Evolutionary conservation across 2,329 filamentous ascomycete genomes (phyloP), one percentile per base, ranked within the genome.

Genomic region (Diaporthe citrichinensis): DNA sequence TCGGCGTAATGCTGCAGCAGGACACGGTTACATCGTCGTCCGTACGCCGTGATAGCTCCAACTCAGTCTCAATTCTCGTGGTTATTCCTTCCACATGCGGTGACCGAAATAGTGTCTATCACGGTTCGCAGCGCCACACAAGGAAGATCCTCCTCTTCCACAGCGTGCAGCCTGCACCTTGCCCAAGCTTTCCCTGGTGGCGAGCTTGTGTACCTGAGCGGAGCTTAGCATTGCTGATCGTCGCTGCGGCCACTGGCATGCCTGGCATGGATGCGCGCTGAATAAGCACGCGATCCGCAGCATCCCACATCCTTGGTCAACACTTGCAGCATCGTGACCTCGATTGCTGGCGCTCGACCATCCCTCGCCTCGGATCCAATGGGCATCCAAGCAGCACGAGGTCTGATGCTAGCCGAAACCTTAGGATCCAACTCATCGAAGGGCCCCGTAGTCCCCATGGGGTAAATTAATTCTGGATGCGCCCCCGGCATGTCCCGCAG

Each of bases 321-420:
- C 65, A n/a, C 49, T 2, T 7, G 49, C 71, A 72, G 71, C 36
- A 62, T 72, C 53, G 55, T 62, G 71, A 15, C 15, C 49, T 4
- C 15, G 49, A 69, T 41, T 41, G 65, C 49, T 39, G 34, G n/a
- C 36, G 34, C 49, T 55, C 34, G n/a, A 55, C 41, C 65, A 23
- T 53, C 65, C 65, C 46, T 51, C 65, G 2, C 8, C n/a, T 68
- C 15, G 55, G 25, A n/a, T 36, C 55, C 58, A 25, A 36, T 62
- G 44, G 31, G 34, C 51, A 69, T 28, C 31, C 65, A 69, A 14
- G 49, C 65, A 41, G 57, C 71, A 73, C 39, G 59, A 62, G 71
- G 57, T 41, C 10, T 65, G 44, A 41, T 73, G 25, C 57, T 69
- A 69, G 65, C 65, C 65, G 65, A 69, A 69, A 55, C 34, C 65